Evolutionary conservation across 306 rosid genomes (phyloP), one percentile per base, ranked within the genome.

Genomic region (Oxytropis ochrocephala): DNA sequence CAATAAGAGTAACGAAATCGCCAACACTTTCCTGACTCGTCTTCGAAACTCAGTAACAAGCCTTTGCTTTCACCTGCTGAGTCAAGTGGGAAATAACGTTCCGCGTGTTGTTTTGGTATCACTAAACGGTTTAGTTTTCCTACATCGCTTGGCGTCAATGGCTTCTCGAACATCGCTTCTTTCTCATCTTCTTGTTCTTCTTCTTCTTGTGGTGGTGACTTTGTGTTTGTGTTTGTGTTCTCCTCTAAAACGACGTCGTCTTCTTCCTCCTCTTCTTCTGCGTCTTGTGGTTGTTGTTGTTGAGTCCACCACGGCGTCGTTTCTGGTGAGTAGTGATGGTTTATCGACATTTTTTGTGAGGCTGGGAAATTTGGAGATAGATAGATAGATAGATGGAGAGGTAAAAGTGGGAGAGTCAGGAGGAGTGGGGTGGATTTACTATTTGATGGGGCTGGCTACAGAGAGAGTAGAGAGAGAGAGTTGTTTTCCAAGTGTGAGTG

Each of bases 121-220:
- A 94, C 99, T 24, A 94, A 86, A 1, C 99, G 81, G 83, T 94
- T 94, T 8, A 94, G 88, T 75, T 88, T 94, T 8, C 99, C 99
- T 1, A 94, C 99, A 67, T 94, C 99, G 73, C 97, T 90, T 0
- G 99, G 99, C 0, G 99, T 94, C 33, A 94, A 57, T 1, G 96
- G 78, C 81, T 94, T 94, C 82, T 94, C 99, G 75, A 94, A 94
- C 99, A 95, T 86, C 3, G 80, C 69, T 13, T 86, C 96, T 38
- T 81, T 89, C 36, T 78, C 80, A 4, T 58, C 64, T 0, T 19
- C 79, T n/a, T n/a, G n/a, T 2, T 7, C 42, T 2, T 1, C 70
- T 58, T 29, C 5, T 8, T 1, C 8, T 16, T n/a, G 29, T 24
- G 29, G 29, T 24, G 24, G 0, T 19, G 4, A 1, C 16, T 18